Base-by-base conservation (phyloP, 2,329 filamentous ascomycete species). In the Lojkania enalia region DNA sequence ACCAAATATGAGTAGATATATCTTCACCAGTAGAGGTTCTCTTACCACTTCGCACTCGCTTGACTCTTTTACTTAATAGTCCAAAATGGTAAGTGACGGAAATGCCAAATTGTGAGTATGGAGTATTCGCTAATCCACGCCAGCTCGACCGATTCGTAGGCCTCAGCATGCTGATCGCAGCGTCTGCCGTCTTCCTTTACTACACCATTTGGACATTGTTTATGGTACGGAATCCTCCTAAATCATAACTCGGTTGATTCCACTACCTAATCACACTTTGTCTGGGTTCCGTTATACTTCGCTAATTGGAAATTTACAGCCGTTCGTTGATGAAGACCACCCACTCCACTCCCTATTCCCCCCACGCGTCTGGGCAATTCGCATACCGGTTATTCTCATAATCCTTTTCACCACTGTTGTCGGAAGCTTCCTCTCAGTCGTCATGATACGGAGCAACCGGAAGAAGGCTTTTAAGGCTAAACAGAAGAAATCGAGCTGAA, bases 391-490 rank as follows among this genome's bases (percentile, higher is more conserved):
- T 62, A 96, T 99, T 70, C 85, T 99, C 58, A 86, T 96, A 53
- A 84, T 99, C 35, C 80, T 99, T 57, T 91, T 87, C 54, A 91
- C 86, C 49, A 90, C 94, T 48, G 90, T 99, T 48, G 92, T 99
- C 50, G 94, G 94, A 54, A 95, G 90, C 49, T 99, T 99, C 79
- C 80, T 99, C 58, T 87, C 88, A 63, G 85, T 96, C 67, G 92
- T 99, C 66, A 99, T 99, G 94, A 97, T 99, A 76, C 84, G 89
- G 71, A 97, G 92, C 80, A 96, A 96, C 79, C 82, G 87, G 71
- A 97, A 97, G 84, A 96, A 94, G 83, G 90, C 90, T 3, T 85
- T 90, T 58, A 99, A 97, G 82, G 91, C 90, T 74, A 86, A 87
- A 45, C 86, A 87, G 79, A 95, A 96, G 84, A 94, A 95, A 85